These are phyloP conservation scores for Colletotrichum graminicola DNA, from an alignment of 2,329 filamentous ascomycete genomes.

Conservation along the genomic window DNA sequence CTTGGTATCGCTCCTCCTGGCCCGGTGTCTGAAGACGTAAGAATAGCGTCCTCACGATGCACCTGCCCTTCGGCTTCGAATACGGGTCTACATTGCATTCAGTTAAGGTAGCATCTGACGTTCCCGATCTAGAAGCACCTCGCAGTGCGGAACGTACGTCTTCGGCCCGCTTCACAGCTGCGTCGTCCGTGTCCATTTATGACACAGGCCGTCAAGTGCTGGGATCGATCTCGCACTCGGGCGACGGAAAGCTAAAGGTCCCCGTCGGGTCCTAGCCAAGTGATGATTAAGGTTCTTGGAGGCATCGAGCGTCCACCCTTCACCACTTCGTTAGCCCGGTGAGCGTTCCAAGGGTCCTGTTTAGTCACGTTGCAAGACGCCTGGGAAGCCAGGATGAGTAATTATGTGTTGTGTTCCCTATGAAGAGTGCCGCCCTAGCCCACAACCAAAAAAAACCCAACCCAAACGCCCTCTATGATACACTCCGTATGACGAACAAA, in stretches of 20 bases:
- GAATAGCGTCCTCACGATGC: background rate
- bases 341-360: background rate
- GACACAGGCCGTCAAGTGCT: background rate
- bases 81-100: background rate
- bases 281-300: background rate
- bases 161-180: background rate
- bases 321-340: background rate
- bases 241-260: constrained; percentile 6
- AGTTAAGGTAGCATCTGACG: background rate
- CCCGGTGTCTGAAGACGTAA: background rate
- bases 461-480: constrained; percentile 18
- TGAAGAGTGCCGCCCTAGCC: background rate
- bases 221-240: constrained; percentile 22
- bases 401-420: background rate
- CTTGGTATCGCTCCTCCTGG: background rate
- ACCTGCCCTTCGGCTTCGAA: background rate
- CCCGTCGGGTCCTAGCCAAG: background rate
- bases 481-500: constrained; percentile 8
- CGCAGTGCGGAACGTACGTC: background rate
- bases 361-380: background rate
- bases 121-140: background rate
- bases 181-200: background rate
- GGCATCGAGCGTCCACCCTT: background rate
- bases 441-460: no score
- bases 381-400: background rate